Evolutionary conservation across 768 basidiomycete species (phyloP).

Genomic region (Trametes villosa): DNA sequence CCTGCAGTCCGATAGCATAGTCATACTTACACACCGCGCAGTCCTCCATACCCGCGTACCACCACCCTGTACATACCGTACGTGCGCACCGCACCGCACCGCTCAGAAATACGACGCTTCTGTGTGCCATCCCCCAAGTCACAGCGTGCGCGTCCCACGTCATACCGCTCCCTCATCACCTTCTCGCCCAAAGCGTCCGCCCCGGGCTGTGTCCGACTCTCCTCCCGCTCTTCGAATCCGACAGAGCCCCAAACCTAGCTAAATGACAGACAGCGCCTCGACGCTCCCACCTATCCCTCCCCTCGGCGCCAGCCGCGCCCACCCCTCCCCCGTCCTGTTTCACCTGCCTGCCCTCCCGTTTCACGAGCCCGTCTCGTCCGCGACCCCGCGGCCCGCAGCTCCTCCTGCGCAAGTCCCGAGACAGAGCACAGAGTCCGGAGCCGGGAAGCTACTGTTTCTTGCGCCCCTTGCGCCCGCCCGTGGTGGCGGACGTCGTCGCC

Average conservation of each 20-base stretch:
- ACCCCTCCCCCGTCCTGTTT: constrained; percentile 5
- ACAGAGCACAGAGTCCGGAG: not conserved
- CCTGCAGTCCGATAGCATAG: too few relatives aligned
- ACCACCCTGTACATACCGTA: too few relatives aligned
- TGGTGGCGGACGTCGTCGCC: constrained; percentile 9
- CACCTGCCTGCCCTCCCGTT: not conserved
- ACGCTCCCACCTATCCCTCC: not conserved
- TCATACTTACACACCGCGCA: too few relatives aligned
- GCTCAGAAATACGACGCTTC: too few relatives aligned
- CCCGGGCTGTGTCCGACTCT: constrained; percentile 9
- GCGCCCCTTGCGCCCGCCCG: constrained; percentile 43
- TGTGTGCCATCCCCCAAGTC: too few relatives aligned
- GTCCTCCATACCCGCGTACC: too few relatives aligned
- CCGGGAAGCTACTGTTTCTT: constrained; percentile 42
- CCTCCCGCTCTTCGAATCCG: not conserved
- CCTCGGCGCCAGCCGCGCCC: not conserved
- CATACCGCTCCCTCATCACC: constrained; percentile 7
- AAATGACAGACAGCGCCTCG: constrained; percentile 10
- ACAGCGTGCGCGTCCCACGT: constrained; percentile 10
- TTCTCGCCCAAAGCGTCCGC: not conserved
- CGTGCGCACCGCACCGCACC: too few relatives aligned
- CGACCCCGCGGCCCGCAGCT: not conserved
- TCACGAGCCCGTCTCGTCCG: not conserved
- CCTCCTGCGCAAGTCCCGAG: too few relatives aligned
- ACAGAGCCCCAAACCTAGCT: constrained; percentile 12